phyloP scores from a whole-genome alignment of 768 basidiomycete species.

The Boletus subparvulus region DNA sequence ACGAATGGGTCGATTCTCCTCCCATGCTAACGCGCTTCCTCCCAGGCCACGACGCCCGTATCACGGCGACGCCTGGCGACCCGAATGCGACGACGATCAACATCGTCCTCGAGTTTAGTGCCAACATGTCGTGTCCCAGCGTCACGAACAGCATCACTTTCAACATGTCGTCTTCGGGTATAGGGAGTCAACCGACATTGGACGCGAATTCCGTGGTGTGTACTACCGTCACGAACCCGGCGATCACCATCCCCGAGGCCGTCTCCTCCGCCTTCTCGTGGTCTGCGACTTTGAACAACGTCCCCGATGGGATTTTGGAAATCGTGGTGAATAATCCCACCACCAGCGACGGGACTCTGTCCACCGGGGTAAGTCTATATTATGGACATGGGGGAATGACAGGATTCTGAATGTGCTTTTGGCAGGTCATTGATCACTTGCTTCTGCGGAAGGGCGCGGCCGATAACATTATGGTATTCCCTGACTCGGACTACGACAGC shows the following conservation, averaged over 20 bases:
- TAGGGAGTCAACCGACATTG: constrained; percentile 56
- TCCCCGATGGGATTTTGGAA: constrained; percentile 82
- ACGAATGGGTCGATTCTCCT: constrained; percentile 66
- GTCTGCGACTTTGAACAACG: constrained; percentile 68
- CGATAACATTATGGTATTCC: constrained; percentile 86
- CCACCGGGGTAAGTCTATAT: constrained; percentile 53
- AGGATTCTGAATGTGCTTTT: constrained; percentile 4
- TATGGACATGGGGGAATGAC: background rate
- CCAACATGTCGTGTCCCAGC: constrained; percentile 68
- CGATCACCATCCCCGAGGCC: constrained; percentile 53
- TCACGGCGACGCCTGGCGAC: constrained; percentile 40
- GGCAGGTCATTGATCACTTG: constrained; percentile 69
- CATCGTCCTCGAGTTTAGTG: constrained; percentile 78
- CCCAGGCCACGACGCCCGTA: constrained; percentile 85
- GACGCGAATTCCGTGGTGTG: constrained; percentile 47
- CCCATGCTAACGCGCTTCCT: constrained; percentile 76
- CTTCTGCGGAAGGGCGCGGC: constrained; percentile 75
- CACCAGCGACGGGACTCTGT: constrained; percentile 38
- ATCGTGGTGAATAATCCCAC: constrained; percentile 63
- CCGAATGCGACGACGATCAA: constrained; percentile 57
- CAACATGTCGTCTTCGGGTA: constrained; percentile 67
- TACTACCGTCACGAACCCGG: constrained; percentile 45
- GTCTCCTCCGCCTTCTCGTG: constrained; percentile 66
- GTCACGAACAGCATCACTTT: constrained; percentile 64
- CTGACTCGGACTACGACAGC: constrained; percentile 73